phyloP scores from a whole-genome alignment of 352 stramenopile genomes.

The Pythium aphanidermatum region DNA sequence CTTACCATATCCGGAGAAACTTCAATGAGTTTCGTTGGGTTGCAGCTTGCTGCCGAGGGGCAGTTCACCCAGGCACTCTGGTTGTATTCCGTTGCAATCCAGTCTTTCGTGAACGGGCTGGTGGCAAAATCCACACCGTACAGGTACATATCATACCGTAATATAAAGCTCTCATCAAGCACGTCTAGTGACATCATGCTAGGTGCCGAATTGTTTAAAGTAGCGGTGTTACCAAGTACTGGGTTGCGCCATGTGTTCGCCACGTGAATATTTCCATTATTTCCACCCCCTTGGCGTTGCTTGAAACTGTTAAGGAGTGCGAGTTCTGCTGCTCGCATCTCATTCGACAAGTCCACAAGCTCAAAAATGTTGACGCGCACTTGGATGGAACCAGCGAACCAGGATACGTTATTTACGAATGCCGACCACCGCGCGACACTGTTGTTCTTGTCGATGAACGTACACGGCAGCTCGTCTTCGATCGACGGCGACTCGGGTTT shows the following conservation, averaged over 20 bases:
- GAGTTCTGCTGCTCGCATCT: conserved; percentile 3
- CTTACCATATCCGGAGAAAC: conserved; percentile 66
- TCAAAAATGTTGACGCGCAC: conserved; percentile 46
- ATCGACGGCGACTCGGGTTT: background rate
- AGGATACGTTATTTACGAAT: conserved; percentile 67
- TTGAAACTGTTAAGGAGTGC: conserved; percentile 4
- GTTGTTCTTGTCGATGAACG: conserved; percentile 48
- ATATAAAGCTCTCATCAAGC: conserved; percentile 43
- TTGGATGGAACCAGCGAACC: conserved; percentile 53
- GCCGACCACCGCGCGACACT: conserved; percentile 55
- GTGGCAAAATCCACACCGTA: conserved; percentile 54
- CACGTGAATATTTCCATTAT: too few relatives aligned
- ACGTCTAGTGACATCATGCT: conserved; percentile 17
- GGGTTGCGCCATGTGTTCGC: too few relatives aligned
- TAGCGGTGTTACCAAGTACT: too few relatives aligned
- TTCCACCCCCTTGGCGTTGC: conserved; percentile 1
- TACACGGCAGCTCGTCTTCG: conserved; percentile 49
- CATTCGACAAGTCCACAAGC: conserved; percentile 35
- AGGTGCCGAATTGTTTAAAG: too few relatives aligned
- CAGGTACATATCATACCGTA: conserved; percentile 62
- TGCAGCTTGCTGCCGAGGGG: conserved; percentile 31
- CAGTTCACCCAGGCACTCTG: conserved; percentile 78
- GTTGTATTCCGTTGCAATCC: conserved; percentile 55
- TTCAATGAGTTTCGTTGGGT: conserved; percentile 50
- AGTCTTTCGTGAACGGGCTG: conserved; percentile 31